Percentiles rank a stretch among this genome's conserved stretches.
Conservation (phyloP, 2,329 filamentous ascomycete species). For the Kalaharituber pfeilii region DNA sequence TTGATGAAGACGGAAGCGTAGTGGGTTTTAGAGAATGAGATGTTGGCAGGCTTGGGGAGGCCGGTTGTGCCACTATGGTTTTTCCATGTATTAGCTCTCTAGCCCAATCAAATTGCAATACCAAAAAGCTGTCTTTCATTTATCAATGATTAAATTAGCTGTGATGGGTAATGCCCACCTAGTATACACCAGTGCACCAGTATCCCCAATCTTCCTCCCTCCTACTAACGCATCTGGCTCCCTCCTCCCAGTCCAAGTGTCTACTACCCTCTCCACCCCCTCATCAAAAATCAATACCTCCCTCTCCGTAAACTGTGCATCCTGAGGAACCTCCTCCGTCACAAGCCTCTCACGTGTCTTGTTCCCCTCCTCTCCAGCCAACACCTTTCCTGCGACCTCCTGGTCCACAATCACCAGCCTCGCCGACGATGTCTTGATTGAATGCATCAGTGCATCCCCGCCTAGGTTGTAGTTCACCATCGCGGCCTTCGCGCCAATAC, state of each 20-base stretch:
- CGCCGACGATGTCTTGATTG: conserved; percentile 49
- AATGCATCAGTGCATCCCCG: conserved; percentile 55
- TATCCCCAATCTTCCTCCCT: conserved; percentile 31
- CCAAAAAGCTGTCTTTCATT: too few relatives aligned
- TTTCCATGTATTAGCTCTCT: too few relatives aligned
- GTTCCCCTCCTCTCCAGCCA: conserved; percentile 32
- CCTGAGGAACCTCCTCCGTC: conserved; percentile 11
- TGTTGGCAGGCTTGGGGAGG: conserved; percentile 60
- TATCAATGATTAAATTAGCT: too few relatives aligned
- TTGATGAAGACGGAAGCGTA: conserved; percentile 37
- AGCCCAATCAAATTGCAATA: too few relatives aligned
- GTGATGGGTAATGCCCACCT: conserved; percentile 4
- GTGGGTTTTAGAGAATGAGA: conserved; percentile 52
- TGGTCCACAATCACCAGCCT: conserved; percentile 53
- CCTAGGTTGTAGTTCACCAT: conserved; percentile 78
- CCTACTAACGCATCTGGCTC: conserved; percentile 16
- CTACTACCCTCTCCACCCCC: conserved; percentile 39
- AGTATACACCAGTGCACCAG: conserved; percentile 65
- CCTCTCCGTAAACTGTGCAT: conserved; percentile 6
- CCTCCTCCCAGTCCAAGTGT: conserved; percentile 26
- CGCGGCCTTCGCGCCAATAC: conserved; percentile 63
- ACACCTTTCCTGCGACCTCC: conserved; percentile 37
- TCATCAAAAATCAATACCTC: conserved; percentile 45
- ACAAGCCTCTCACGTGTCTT: conserved; percentile 11
- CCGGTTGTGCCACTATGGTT: conserved; percentile 68